phyloP scores from a whole-genome alignment of 164 flowering plant genomes.

The Stephania yunnanensis region DNA sequence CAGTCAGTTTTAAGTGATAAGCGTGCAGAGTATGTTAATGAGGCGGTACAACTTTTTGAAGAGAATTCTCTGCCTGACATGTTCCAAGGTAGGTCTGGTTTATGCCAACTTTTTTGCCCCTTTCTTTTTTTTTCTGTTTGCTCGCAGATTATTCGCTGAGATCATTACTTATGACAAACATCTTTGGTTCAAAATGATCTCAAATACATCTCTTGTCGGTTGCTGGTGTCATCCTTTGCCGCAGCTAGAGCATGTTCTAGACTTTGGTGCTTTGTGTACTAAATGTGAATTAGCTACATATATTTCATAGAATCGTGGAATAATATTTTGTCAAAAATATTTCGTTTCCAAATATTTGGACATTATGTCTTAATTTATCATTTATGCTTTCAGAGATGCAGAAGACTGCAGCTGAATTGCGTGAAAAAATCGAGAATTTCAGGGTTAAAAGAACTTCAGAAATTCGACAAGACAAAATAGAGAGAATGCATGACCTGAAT shows the following conservation, averaged over 20 bases:
- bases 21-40: conserved; percentile 36
- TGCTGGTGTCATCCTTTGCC: too few relatives aligned
- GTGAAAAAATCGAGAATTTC: too few relatives aligned
- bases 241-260: too few relatives aligned
- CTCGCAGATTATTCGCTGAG: background rate
- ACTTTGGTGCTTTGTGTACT: too few relatives aligned
- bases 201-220: too few relatives aligned
- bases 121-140: background rate
- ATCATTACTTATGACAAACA: background rate
- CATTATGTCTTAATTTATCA: background rate
- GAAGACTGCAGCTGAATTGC: conserved; percentile 13
- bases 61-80: conserved; percentile 32
- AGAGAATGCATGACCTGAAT: background rate
- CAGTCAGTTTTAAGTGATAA: conserved; percentile 14
- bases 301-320: background rate
- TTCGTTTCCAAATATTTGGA: background rate
- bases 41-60: conserved; percentile 45
- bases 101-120: background rate
- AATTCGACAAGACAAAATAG: too few relatives aligned
- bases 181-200: background rate
- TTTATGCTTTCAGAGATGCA: conserved; percentile 17
- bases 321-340: background rate
- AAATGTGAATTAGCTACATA: too few relatives aligned
- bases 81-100: conserved; percentile 48
- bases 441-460: too few relatives aligned